A percentile compares a stretch with the other conserved stretches of the same genome.
Conservation (phyloP, 441 rosid species). For the Gossypium gossypioides region DNA sequence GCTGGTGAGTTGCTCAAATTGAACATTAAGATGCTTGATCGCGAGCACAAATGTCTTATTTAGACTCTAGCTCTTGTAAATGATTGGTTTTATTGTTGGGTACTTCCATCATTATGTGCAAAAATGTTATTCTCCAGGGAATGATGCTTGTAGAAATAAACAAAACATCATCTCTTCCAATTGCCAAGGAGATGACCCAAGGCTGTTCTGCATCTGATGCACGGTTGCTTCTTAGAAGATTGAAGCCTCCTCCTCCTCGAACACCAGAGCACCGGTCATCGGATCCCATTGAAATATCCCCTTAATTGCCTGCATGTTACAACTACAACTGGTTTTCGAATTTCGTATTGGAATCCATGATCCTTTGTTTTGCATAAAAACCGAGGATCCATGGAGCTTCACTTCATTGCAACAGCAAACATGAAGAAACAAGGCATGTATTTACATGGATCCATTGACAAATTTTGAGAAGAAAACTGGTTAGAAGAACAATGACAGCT, state of each 20-base stretch:
- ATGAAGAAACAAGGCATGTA: too few species aligned
- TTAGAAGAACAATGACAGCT: too few species aligned
- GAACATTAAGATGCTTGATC: too few species aligned
- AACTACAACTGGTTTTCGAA: neutral
- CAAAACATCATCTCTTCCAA: conserved; percentile 46
- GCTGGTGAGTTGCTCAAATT: too few species aligned
- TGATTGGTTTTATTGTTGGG: neutral
- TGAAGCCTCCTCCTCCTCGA: conserved; percentile 26
- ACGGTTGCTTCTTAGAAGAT: conserved; percentile 61
- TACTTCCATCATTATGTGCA: neutral
- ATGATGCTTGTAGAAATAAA: conserved; percentile 61
- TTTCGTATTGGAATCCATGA: neutral
- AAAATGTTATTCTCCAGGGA: conserved; percentile 45
- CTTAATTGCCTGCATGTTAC: conserved; percentile 22
- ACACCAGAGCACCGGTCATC: conserved; percentile 13
- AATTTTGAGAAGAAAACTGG: too few species aligned
- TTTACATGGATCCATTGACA: too few species aligned
- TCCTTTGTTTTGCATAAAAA: neutral
- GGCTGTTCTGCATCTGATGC: conserved; percentile 69
- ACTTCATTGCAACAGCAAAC: too few species aligned
- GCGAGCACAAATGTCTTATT: neutral
- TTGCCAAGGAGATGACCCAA: conserved; percentile 60
- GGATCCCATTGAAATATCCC: conserved; percentile 38
- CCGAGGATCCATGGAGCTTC: neutral
- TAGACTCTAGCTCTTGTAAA: too few species aligned